Percentiles rank a stretch among this genome's conserved stretches.
Conservation (phyloP, 495 filamentous ascomycete genomes). For the Bacidia rubella region DNA sequence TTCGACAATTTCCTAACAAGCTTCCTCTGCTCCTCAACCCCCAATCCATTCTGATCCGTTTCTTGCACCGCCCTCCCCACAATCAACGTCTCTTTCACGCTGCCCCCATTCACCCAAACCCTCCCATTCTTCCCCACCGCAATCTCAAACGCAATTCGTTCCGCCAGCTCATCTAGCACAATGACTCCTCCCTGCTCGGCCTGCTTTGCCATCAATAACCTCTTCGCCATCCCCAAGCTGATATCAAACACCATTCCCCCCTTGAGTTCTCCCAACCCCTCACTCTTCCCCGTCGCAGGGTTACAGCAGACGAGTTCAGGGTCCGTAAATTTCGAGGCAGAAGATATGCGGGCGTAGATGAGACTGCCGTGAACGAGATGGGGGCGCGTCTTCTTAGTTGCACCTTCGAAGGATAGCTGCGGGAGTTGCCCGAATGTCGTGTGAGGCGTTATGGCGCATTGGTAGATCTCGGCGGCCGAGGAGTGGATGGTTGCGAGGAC, state of each 20-base stretch:
- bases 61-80: conserved; percentile 70
- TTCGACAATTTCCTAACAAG: conserved; percentile 56
- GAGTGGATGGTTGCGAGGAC: conserved; percentile 75
- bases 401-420: conserved; percentile 80
- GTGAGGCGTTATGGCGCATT: conserved; percentile 55
- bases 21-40: conserved; percentile 63
- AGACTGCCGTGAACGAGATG: conserved; percentile 56
- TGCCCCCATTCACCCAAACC: conserved; percentile 75
- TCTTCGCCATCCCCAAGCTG: conserved; percentile 63
- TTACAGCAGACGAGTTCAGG: conserved; percentile 83
- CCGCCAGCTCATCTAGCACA: conserved; percentile 71
- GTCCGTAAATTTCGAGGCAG: conserved; percentile 67
- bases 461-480: conserved; percentile 60
- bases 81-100: conserved; percentile 49
- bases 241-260: conserved; percentile 82
- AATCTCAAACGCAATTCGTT: conserved; percentile 73
- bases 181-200: conserved; percentile 51
- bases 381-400: conserved; percentile 82
- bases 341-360: conserved; percentile 71
- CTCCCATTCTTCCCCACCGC: conserved; percentile 89
- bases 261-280: conserved; percentile 73
- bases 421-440: conserved; percentile 63
- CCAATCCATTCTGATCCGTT: conserved; percentile 56
- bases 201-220: conserved; percentile 53
- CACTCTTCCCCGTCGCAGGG: conserved; percentile 71